Evolutionary conservation across 1,284 basidiomycete species (phyloP).

Genomic region (Cystobasidium slooffiae): DNA sequence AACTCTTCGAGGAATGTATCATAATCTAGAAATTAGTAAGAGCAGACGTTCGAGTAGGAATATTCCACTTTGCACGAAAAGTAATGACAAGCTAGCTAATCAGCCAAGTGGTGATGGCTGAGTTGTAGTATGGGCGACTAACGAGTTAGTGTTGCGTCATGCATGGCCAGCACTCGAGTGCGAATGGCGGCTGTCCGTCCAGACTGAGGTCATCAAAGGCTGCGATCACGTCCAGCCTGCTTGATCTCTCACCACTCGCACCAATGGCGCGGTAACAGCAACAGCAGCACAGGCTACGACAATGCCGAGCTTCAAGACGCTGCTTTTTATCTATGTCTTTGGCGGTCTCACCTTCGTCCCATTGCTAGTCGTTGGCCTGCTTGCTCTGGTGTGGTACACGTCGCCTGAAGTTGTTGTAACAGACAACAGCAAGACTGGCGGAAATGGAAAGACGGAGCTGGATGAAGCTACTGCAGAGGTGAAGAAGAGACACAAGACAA

Average conservation of each 20-base stretch:
- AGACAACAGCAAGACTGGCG: not conserved
- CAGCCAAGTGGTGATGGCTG: no score
- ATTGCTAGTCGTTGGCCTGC: slow-evolving; percentile 64
- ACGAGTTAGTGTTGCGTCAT: no score
- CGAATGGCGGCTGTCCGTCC: no score
- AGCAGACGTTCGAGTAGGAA: not conserved
- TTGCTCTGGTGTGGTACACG: slow-evolving; percentile 63
- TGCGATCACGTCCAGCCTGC: not conserved
- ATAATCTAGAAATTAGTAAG: not conserved
- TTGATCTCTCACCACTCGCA: not conserved
- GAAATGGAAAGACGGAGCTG: slow-evolving; percentile 23
- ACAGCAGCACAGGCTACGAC: slow-evolving; percentile 4
- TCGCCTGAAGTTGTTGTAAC: slow-evolving; percentile 46
- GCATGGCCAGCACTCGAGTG: no score
- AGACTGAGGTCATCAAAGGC: no score
- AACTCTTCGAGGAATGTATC: not conserved
- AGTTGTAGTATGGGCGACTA: no score
- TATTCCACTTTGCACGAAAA: not conserved
- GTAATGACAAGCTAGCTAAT: no score
- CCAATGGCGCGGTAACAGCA: not conserved
- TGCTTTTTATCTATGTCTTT: slow-evolving; percentile 76
- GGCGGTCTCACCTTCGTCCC: slow-evolving; percentile 86
- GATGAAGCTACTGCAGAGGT: slow-evolving; percentile 9
- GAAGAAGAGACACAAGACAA: slow-evolving; percentile 26
- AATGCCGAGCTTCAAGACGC: slow-evolving; percentile 11